Base-by-base conservation (phyloP, 2,329 filamentous ascomycete genomes). In the Fusarium sp. region DNA sequence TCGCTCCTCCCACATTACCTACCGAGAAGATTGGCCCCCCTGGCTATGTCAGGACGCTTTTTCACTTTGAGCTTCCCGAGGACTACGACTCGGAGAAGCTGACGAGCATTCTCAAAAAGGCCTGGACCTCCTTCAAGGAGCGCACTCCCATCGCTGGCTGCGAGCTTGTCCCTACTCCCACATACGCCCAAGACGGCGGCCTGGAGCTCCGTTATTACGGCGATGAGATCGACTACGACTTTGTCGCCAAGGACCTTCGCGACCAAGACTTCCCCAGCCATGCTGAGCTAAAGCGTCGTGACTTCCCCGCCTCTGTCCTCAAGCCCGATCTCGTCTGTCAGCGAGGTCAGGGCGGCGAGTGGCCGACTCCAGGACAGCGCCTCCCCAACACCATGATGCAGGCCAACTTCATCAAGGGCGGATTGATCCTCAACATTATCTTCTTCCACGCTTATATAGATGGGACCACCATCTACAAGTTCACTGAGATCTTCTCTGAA, bases 201-300 rank as follows among this genome's bases (percentile, higher is more conserved):
- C 17, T 62, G 4, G 48, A 56, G 10, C 56, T 62, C 14, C 56
- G 58, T 11, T 43, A 62, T 12, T 62, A 62, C 9, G 58, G 56
- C 7, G 20, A 62, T 23, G 58, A 62, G 36, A 62, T 62, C 10
- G 42, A 62, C 2, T 49, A 62, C 11, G 58, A 62, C 15, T 62
- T 62, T 34, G 42, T 47, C 17, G 36, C 62, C 11, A 62, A 62
- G 10, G 58, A 62, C 15, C 48, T 62, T 15, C 58, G 56, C 0
- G 26, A 44, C 2, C 7, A 28, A 5, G 56, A 62, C 12, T 62
- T 62, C 15, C 58, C 56, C 5, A 44, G 48, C 7, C 62, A 55
- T 20, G 20, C 24, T 15, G 58, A 62, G 10, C 11, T 62, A 19
- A 62, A 62, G n/a, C 8, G 36, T 8, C 48, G 44, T 1, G 36